These are phyloP conservation scores for Phlebiopsis flavidoalba DNA, from an alignment of 768 basidiomycete species.

Conservation along the genomic window DNA sequence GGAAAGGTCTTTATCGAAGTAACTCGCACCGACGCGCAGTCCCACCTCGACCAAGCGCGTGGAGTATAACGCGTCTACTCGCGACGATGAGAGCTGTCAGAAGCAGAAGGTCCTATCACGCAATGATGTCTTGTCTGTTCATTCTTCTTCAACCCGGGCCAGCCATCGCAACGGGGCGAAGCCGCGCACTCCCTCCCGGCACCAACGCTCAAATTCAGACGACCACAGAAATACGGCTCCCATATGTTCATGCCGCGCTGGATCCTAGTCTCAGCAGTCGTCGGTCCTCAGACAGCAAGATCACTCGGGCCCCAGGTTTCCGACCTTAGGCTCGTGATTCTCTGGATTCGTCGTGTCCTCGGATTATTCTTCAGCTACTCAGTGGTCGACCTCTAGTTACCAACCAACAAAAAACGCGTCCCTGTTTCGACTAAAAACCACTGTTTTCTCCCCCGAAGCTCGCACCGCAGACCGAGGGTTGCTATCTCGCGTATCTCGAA, in stretches of 20 bases:
- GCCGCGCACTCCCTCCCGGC: too few species aligned
- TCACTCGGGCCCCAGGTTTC: not conserved
- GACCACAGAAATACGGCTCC: not conserved
- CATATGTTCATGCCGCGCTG: not conserved
- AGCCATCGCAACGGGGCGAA: not conserved
- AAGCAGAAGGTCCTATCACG: not conserved
- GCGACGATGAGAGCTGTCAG: not conserved
- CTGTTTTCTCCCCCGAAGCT: not conserved
- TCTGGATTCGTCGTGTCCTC: too few species aligned
- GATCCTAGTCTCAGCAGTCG: not conserved
- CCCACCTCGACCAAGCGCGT: too few species aligned
- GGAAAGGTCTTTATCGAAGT: not conserved
- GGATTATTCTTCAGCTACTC: too few species aligned
- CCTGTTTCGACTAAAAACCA: not conserved
- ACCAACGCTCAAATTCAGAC: not conserved
- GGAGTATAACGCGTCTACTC: not conserved
- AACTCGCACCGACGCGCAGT: not conserved
- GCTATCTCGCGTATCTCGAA: not conserved
- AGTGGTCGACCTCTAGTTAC: not conserved
- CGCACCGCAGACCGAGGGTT: not conserved
- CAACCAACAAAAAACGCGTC: not conserved
- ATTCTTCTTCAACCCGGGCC: not conserved
- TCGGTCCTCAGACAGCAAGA: not conserved
- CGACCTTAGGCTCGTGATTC: too few species aligned
- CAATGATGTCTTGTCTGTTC: not conserved